These are phyloP conservation scores for Gracilaria domingensis DNA, from an alignment of 23 red algal genomes.

Conservation along the genomic window DNA sequence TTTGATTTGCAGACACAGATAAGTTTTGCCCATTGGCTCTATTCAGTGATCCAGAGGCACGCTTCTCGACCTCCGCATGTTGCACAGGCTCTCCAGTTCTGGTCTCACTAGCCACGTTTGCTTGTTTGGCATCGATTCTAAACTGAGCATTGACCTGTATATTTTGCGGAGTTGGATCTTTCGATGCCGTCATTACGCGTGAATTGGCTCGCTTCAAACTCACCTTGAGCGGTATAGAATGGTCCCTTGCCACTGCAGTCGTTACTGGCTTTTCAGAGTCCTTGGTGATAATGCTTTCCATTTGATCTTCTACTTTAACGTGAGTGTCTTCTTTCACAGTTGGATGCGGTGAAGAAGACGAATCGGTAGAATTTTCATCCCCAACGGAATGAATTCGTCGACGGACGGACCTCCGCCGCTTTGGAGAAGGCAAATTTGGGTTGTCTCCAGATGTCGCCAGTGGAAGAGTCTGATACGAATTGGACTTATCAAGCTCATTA, in stretches of 20 bases:
- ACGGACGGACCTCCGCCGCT: background rate
- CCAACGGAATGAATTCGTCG: background rate
- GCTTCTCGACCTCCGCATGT: background rate
- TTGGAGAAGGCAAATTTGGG: background rate
- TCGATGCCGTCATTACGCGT: background rate
- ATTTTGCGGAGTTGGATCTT: background rate
- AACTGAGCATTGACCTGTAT: background rate
- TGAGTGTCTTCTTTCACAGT: background rate
- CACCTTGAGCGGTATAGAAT: background rate
- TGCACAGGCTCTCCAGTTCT: background rate
- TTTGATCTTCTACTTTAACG: background rate
- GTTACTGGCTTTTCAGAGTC: background rate
- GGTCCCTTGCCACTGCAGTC: background rate
- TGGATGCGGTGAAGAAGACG: background rate
- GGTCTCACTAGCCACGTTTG: background rate
- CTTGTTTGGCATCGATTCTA: background rate
- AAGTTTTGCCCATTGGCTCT: background rate
- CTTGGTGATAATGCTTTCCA: background rate
- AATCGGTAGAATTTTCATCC: conserved; percentile 1
- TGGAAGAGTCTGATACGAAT: background rate
- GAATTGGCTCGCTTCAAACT: background rate
- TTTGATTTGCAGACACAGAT: background rate
- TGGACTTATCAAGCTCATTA: background rate
- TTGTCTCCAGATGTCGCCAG: background rate
- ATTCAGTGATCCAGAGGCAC: background rate